Evolutionary conservation across 2,329 filamentous ascomycete species (phyloP).

Genomic region (Colletotrichum lentis): DNA sequence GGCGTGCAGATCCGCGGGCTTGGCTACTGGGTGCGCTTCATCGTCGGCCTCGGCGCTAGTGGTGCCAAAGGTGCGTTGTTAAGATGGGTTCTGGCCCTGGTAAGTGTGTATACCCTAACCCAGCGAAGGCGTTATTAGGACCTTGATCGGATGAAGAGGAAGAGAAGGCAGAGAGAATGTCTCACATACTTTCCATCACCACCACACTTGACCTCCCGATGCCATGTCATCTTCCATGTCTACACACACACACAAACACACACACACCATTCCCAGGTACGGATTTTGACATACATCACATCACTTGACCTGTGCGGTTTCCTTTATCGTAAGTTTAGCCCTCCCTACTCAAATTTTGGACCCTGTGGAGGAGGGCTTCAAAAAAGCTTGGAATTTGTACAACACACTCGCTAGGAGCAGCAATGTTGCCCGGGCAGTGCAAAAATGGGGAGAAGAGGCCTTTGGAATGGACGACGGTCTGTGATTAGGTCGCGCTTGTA

Average conservation of each 20-base stretch:
- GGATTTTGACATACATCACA: background rate
- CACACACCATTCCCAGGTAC: background rate
- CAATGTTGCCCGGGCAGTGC: background rate
- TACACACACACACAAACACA: no score
- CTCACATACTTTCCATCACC: constrained; percentile 7
- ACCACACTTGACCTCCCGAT: constrained; percentile 7
- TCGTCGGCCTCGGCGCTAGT: constrained; percentile 61
- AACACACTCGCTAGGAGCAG: constrained; percentile 32
- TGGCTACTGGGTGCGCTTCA: constrained; percentile 62
- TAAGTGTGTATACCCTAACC: constrained; percentile 44
- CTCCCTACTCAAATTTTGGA: constrained; percentile 3
- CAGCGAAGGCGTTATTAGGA: constrained; percentile 48
- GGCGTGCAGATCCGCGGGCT: constrained; percentile 61
- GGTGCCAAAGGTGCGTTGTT: constrained; percentile 59
- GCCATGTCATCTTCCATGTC: background rate
- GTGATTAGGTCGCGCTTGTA: constrained; percentile 18
- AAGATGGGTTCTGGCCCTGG: constrained; percentile 59
- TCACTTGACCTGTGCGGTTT: constrained; percentile 1
- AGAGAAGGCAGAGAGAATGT: background rate
- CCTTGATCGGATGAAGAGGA: constrained; percentile 40
- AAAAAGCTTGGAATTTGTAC: constrained; percentile 14
- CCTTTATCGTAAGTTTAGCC: constrained; percentile 23
- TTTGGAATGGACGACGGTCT: background rate
- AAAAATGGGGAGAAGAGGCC: background rate
- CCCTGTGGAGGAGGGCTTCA: background rate